Conservation (phyloP, 176 grass and related monocot genomes). For the sorghum (Sorghum bicolor) region Sorghum_bicolor_NCBIv3 NC_012876.2:968501-969000, state of each 20-base stretch:
- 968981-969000: not conserved
- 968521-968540: slow-evolving; percentile 63
- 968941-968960: not conserved
- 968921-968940: not conserved
- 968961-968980: slow-evolving; percentile 19
- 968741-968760: not conserved
- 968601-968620: not conserved
- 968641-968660: no score
- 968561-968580: slow-evolving; percentile 62
- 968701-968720: slow-evolving; percentile 7
- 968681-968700: not conserved
- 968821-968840: not conserved
- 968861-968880: not conserved
- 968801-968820: not conserved
- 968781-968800: not conserved
- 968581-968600: slow-evolving; percentile 77
- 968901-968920: not conserved
- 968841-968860: not conserved
- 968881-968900: not conserved
- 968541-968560: slow-evolving; percentile 25
- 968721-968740: slow-evolving; percentile 13
- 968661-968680: no score
- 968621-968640: no score
- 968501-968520: slow-evolving; percentile 49
- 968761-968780: not conserved